These are phyloP conservation scores for Macrophomina phaseolina DNA, from an alignment of 2,329 filamentous ascomycete genomes.

Conservation along the genomic window DNA sequence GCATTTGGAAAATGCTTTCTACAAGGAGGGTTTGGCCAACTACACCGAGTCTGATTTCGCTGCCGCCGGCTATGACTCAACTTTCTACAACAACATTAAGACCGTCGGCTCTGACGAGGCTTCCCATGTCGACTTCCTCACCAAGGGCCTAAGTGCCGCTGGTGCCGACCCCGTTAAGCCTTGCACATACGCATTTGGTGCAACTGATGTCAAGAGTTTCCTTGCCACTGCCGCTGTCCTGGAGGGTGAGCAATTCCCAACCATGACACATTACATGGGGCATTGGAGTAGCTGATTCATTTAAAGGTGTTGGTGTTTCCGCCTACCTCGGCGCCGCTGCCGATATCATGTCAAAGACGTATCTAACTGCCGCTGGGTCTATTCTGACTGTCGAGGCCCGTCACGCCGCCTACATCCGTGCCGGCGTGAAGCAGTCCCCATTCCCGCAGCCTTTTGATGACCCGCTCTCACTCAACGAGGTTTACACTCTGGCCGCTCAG, in stretches of 20 bases:
- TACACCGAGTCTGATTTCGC: constrained; percentile 61
- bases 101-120: constrained; percentile 63
- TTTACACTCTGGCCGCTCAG: constrained; percentile 68
- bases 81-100: constrained; percentile 64
- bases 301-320: constrained; percentile 59
- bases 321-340: constrained; percentile 69
- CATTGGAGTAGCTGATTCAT: neutral
- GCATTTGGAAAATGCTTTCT: constrained; percentile 65
- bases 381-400: constrained; percentile 70
- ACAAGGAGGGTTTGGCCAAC: constrained; percentile 63
- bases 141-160: constrained; percentile 49
- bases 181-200: constrained; percentile 63
- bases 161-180: constrained; percentile 58
- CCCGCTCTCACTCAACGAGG: constrained; percentile 62
- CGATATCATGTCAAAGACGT: constrained; percentile 61
- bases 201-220: constrained; percentile 56
- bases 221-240: constrained; percentile 59
- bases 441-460: constrained; percentile 67
- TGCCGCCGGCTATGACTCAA: constrained; percentile 54
- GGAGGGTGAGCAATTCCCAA: constrained; percentile 41
- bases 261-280: no score
- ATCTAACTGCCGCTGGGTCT: constrained; percentile 65
- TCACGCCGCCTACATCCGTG: constrained; percentile 67
- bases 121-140: constrained; percentile 64
- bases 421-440: constrained; percentile 50